These are phyloP conservation scores for Boletus vermiculosoides DNA, from an alignment of 768 basidiomycete species.

Conservation along the genomic window DNA sequence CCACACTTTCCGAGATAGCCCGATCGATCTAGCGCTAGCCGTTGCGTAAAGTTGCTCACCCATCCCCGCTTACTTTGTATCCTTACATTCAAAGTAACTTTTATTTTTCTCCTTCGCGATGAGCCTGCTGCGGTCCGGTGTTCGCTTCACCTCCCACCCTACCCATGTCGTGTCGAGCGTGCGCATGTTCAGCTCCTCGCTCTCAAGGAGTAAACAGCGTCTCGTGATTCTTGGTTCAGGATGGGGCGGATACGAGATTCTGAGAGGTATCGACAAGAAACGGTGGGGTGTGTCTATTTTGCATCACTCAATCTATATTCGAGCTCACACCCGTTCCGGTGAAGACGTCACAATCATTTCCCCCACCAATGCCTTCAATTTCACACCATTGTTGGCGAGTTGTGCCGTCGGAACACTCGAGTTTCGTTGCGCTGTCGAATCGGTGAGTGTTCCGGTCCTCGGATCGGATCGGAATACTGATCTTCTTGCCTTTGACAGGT, in stretches of 20 bases:
- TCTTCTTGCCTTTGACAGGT: constrained; percentile 36
- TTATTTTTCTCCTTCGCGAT: constrained; percentile 6
- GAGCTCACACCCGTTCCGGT: constrained; percentile 4
- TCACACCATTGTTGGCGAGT: constrained; percentile 47
- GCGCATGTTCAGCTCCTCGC: constrained; percentile 42
- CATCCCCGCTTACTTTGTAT: neutral
- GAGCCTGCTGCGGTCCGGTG: constrained; percentile 13
- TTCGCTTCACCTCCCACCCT: constrained; percentile 1
- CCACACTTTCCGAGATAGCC: constrained; percentile 16
- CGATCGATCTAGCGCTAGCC: neutral
- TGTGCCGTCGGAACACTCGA: constrained; percentile 83
- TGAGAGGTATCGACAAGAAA: constrained; percentile 66
- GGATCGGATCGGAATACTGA: constrained; percentile 3
- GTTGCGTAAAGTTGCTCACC: too few species aligned
- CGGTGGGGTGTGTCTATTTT: constrained; percentile 54
- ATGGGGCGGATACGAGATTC: constrained; percentile 75
- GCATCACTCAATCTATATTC: neutral
- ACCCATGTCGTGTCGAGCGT: constrained; percentile 1
- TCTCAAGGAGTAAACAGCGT: constrained; percentile 34
- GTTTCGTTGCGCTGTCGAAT: constrained; percentile 76
- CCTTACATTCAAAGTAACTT: neutral
- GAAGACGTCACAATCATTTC: constrained; percentile 67
- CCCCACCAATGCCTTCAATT: constrained; percentile 48
- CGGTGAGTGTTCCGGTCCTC: constrained; percentile 45
- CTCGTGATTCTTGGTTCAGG: constrained; percentile 74